Percentiles rank a stretch among this genome's conserved stretches.
These are phyloP conservation scores for Hypoxylon rickii DNA, from an alignment of 495 filamentous ascomycete species.

Conservation along the genomic window DNA sequence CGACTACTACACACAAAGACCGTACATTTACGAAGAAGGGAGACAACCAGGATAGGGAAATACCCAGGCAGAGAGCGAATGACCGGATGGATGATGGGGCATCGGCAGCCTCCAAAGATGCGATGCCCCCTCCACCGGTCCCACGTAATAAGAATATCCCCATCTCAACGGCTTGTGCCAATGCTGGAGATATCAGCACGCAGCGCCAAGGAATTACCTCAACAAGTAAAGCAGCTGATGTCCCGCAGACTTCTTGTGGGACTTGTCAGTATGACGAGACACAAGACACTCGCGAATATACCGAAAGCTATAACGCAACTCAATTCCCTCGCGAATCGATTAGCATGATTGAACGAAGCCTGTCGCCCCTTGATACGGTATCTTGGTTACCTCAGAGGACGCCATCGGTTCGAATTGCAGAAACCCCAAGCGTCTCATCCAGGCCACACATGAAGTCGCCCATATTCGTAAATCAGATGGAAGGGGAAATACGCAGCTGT, in stretches of 20 bases:
- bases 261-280: neutral
- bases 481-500: constrained; percentile 5
- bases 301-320: neutral
- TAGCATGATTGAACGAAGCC: constrained; percentile 1
- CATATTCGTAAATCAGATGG: constrained; percentile 17
- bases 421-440: constrained; percentile 1
- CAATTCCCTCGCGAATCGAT: constrained; percentile 1
- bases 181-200: neutral
- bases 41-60: neutral
- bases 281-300: neutral
- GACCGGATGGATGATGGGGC: constrained; percentile 5
- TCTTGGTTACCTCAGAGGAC: constrained; percentile 34
- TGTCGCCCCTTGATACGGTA: constrained; percentile 6
- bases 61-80: neutral
- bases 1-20: neutral
- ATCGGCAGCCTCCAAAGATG: constrained; percentile 28
- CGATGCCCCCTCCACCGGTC: constrained; percentile 37
- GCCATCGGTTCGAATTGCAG: constrained; percentile 3
- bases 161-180: neutral
- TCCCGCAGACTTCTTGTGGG: neutral
- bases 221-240: neutral
- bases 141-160: constrained; percentile 9
- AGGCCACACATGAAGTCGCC: constrained; percentile 26
- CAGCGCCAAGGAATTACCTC: neutral
- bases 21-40: neutral